Base-by-base conservation (phyloP, 225 moss, liverwort and hornwort genomes). In the Pleurozium schreberi region DNA sequence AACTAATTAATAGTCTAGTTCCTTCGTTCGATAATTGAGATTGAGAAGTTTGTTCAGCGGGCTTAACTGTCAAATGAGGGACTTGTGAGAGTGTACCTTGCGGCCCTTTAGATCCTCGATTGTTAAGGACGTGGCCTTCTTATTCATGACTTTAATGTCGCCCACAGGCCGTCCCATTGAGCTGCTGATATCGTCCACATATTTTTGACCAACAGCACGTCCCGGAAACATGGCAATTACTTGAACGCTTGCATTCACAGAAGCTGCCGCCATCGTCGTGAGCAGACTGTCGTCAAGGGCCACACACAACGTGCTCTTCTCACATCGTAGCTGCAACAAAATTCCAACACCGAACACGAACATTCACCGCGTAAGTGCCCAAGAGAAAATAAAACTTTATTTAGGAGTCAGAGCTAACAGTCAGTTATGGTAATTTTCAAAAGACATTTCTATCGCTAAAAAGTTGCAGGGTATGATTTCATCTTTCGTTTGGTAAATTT, bases 141-240 rank as follows among this genome's bases (percentile, higher is more conserved):
- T 95, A 64, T 92, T 92, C 78, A 96, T 36, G 85, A 98, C 93
- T 86, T 90, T 87, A 40, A 95, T 82, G 62, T 84, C 78, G 79
- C 90, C 87, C 80, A 81, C 61, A 31, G 89, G 87, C 43, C 93
- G 84, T 68, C 90, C 92, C 88, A 93, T 93, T 67, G 77, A 83
- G 61, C 87, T 89, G 8, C 90, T 77, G 70, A 93, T 87, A 59
- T 91, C 86, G 80, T 96, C 89, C 84, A 96, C 81, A 65, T 90
- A 89, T 43, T 68, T 88, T 67, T 91, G 88, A 81, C 91, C 91
- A 83, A 92, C 86, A 90, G 90, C 88, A 84, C 94, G 91, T 57
- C 97, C 98, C 33, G 98, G 98, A 79, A 96, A 93, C 98, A 98
- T 84, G 75, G 97, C 94, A 80, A 96, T 84, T 47, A 98, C 90